phyloP scores from a whole-genome alignment of 1,284 basidiomycete genomes.

The Cutaneotrichosporon cavernicola region DNA sequence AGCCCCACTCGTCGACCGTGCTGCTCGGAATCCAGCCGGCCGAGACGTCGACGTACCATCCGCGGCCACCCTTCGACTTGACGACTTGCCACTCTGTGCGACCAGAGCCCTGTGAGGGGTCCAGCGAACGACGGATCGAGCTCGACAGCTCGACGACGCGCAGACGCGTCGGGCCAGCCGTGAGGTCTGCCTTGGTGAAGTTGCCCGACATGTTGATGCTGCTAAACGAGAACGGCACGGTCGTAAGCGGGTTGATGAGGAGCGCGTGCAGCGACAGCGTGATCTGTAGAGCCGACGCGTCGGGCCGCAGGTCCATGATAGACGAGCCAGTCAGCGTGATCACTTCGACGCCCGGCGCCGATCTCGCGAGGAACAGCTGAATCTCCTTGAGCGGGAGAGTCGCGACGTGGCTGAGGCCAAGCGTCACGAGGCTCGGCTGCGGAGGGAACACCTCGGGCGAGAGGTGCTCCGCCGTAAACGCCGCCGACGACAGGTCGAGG shows the following conservation, averaged over 20 bases:
- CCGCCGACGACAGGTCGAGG: constrained; percentile 84
- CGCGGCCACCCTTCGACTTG: constrained; percentile 84
- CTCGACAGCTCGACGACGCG: constrained; percentile 84
- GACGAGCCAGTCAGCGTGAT: constrained; percentile 78
- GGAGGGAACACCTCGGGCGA: constrained; percentile 57
- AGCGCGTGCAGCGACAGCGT: constrained; percentile 56
- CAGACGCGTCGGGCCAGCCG: constrained; percentile 67
- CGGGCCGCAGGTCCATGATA: constrained; percentile 59
- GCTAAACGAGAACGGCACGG: constrained; percentile 67
- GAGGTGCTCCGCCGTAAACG: constrained; percentile 64
- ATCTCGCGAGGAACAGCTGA: constrained; percentile 66
- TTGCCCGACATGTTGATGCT: constrained; percentile 30
- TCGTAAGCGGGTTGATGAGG: constrained; percentile 74
- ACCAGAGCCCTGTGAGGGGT: constrained; percentile 56
- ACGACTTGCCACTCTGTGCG: constrained; percentile 75
- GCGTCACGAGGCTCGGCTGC: constrained; percentile 75
- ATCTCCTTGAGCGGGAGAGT: constrained; percentile 67
- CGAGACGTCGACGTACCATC: constrained; percentile 91
- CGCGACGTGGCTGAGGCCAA: constrained; percentile 84
- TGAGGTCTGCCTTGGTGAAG: constrained; percentile 38
- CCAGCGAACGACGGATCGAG: constrained; percentile 62
- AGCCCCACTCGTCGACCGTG: constrained; percentile 22
- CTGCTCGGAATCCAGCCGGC: constrained; percentile 66
- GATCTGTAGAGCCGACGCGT: constrained; percentile 54
- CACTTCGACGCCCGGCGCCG: constrained; percentile 77